Evolutionary conservation across 2,329 filamentous ascomycete species (phyloP).

Genomic region (Parafenestella ontariensis): DNA sequence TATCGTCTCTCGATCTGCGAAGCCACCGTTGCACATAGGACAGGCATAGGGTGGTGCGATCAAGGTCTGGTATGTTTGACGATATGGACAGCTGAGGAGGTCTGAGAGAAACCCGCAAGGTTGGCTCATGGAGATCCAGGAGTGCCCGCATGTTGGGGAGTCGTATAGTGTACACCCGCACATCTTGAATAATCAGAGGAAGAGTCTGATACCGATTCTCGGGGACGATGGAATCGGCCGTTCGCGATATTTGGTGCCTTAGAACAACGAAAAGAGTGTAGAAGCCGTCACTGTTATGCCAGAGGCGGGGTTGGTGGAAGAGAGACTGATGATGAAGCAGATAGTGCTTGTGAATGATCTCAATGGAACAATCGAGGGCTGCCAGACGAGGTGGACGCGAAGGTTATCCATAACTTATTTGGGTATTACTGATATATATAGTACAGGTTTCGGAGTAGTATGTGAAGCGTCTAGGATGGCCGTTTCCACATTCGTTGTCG

Average conservation of each 20-base stretch:
- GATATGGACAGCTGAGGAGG: conserved; percentile 51
- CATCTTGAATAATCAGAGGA: conserved; percentile 44
- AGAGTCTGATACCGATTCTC: neutral
- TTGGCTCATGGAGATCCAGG: conserved; percentile 57
- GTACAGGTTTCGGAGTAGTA: conserved; percentile 8
- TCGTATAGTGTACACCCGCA: conserved; percentile 56
- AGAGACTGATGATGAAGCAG: neutral
- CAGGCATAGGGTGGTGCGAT: conserved; percentile 37
- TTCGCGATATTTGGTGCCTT: neutral
- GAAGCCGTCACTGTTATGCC: neutral
- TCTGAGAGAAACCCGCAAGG: conserved; percentile 53
- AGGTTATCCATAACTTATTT: conserved; percentile 8
- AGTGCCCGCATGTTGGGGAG: conserved; percentile 56
- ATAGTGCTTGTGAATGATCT: neutral
- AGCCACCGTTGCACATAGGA: conserved; percentile 37
- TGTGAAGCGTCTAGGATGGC: conserved; percentile 14
- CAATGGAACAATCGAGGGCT: neutral
- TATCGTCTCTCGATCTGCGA: conserved; percentile 37
- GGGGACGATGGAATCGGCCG: neutral
- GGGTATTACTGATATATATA: conserved; percentile 29
- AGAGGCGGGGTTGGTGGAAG: neutral
- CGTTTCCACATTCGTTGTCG: conserved; percentile 10
- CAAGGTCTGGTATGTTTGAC: conserved; percentile 36
- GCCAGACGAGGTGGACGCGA: conserved; percentile 2
- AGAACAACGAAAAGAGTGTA: neutral